Evolutionary conservation across 75 land plant species (phyloP), one percentile per base, ranked within the genome.

Genomic region (Sequoia sempervirens): DNA sequence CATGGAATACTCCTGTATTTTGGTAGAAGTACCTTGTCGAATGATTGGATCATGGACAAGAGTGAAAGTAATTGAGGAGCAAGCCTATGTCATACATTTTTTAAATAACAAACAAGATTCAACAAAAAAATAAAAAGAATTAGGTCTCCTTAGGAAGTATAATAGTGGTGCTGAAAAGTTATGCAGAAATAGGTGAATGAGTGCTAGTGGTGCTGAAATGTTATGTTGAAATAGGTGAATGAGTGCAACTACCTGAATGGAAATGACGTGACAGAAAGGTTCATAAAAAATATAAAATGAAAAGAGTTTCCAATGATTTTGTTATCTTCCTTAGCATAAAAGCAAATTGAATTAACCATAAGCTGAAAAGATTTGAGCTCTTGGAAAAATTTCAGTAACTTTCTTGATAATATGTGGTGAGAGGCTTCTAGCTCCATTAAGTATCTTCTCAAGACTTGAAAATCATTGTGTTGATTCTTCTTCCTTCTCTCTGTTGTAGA

Each of bases 391-490:
- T n/a, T n/a, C n/a, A n/a, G n/a, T n/a, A n/a, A n/a, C n/a, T n/a
- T n/a, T n/a, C n/a, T n/a, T n/a, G n/a, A n/a, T n/a, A n/a, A n/a
- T n/a, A n/a, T n/a, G n/a, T n/a, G n/a, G n/a, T n/a, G n/a, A n/a
- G n/a, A n/a, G n/a, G n/a, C n/a, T n/a, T n/a, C n/a, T n/a, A n/a
- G n/a, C n/a, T n/a, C n/a, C n/a, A n/a, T n/a, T n/a, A n/a, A n/a
- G n/a, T n/a, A n/a, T n/a, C n/a, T n/a, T n/a, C n/a, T 83, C 86
- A 50, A 97, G 84, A 81, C 73, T 84, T 28, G 83, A 74, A 54
- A 66, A 84, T 36, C 87, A 80, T 53, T 74, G 64, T 81, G 79
- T 78, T 40, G 14, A 81, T 72, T 74, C 47, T 80, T 84, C 84
- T 28, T 9, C 34, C 84, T 90, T 88, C 86, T 0, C 37, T 73